A percentile compares a stretch with the other conserved stretches of the same genome.
These are phyloP conservation scores for Talaromyces verruculosus DNA, from an alignment of 2,329 filamentous ascomycete species.

Conservation along the genomic window DNA sequence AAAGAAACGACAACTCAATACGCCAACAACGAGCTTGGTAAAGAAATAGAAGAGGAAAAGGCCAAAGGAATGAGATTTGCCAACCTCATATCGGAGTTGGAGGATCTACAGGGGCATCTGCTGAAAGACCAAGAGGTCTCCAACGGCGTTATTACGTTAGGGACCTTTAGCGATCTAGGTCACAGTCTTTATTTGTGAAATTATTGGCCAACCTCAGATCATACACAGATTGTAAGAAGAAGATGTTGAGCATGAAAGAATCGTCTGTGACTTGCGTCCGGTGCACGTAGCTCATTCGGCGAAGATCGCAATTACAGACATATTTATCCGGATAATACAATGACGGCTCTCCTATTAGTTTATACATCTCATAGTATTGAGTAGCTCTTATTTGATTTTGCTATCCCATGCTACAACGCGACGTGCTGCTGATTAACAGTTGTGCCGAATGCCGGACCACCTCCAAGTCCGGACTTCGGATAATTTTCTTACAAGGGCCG, in stretches of 20 bases:
- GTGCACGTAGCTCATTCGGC: not conserved
- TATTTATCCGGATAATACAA: not conserved
- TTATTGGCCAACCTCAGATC: not conserved
- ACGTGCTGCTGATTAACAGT: not conserved
- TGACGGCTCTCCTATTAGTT: not conserved
- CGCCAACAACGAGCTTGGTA: not conserved
- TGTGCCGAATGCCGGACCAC: not conserved
- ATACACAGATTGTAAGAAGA: not conserved
- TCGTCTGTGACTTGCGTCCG: not conserved
- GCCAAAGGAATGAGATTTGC: slow-evolving; percentile 12
- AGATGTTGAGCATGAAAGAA: not conserved
- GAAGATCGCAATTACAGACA: not conserved
- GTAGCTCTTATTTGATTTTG: not conserved
- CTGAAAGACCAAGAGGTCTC: slow-evolving; percentile 17
- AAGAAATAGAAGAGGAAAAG: slow-evolving; percentile 12
- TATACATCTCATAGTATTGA: not conserved
- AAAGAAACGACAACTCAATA: not conserved
- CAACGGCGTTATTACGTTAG: slow-evolving; percentile 14
- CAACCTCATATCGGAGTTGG: slow-evolving; percentile 14
- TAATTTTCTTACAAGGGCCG: not conserved
- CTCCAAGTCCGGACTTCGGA: not conserved
- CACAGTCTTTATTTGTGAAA: not conserved
- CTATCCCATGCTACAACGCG: not conserved
- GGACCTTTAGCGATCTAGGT: slow-evolving; percentile 17
- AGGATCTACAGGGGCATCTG: slow-evolving; percentile 16